These are phyloP conservation scores for Mycena alexandri DNA, from an alignment of 768 basidiomycete species.

Conservation along the genomic window DNA sequence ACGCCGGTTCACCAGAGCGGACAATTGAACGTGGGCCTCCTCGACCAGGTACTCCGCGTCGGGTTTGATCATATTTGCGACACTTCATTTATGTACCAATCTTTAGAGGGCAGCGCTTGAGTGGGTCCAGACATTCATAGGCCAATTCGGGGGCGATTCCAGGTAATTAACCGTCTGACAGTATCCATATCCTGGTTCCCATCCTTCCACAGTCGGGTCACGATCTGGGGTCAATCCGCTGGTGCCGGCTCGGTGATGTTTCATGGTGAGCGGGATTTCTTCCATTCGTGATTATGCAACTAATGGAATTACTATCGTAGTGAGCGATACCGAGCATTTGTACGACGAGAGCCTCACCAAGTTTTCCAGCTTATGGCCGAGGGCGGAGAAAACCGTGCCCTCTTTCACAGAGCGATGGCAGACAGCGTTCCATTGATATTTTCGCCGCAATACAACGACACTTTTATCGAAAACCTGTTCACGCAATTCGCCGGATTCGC, in stretches of 20 bases:
- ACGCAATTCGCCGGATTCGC: slow-evolving; percentile 50
- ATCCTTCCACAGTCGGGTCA: slow-evolving; percentile 48
- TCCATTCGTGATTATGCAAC: neutral
- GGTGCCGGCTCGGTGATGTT: slow-evolving; percentile 60
- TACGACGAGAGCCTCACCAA: too few species aligned
- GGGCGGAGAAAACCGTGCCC: slow-evolving; percentile 50
- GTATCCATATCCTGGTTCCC: neutral
- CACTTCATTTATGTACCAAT: neutral
- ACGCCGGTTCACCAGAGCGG: slow-evolving; percentile 49
- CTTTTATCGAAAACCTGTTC: slow-evolving; percentile 51
- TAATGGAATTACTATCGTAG: neutral
- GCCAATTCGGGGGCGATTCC: slow-evolving; percentile 53
- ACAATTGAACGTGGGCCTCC: slow-evolving; percentile 52
- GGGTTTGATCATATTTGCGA: too few species aligned
- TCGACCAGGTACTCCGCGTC: slow-evolving; percentile 49
- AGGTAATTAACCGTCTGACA: slow-evolving; percentile 40
- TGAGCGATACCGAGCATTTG: too few species aligned
- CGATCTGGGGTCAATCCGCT: slow-evolving; percentile 60
- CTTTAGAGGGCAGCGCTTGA: slow-evolving; percentile 50
- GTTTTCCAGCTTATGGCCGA: slow-evolving; percentile 53
- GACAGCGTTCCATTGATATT: slow-evolving; percentile 58
- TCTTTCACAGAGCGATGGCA: slow-evolving; percentile 59
- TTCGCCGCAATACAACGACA: slow-evolving; percentile 47
- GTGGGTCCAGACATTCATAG: slow-evolving; percentile 56
- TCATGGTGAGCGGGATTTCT: slow-evolving; percentile 43